Evolutionary conservation across 805 yeast genomes (phyloP).

Genomic region (Saitoella complicata): DNA sequence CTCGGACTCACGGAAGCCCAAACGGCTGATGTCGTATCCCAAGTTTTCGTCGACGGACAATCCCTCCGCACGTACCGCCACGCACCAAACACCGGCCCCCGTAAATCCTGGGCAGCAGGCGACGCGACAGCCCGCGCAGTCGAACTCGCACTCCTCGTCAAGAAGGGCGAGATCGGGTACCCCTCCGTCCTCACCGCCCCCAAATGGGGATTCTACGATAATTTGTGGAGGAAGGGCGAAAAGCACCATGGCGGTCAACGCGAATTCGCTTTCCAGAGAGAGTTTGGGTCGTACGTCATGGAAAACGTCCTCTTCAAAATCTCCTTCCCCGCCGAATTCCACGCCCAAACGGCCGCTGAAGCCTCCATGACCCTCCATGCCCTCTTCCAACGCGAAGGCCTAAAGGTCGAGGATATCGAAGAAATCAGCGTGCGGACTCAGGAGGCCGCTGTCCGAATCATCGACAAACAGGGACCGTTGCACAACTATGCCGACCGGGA

Average conservation of each 20-base stretch:
- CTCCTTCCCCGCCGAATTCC: constrained; percentile 51
- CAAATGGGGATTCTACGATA: constrained; percentile 45
- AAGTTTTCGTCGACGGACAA: constrained; percentile 47
- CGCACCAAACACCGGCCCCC: constrained; percentile 46
- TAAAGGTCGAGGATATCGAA: constrained; percentile 33
- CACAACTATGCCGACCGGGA: constrained; percentile 51
- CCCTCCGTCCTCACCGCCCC: constrained; percentile 42
- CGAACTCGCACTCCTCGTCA: constrained; percentile 35
- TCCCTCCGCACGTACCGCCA: constrained; percentile 44
- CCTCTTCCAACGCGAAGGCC: constrained; percentile 25
- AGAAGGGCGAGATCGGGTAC: constrained; percentile 38
- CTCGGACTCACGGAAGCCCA: constrained; percentile 35
- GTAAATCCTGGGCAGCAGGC: constrained; percentile 57
- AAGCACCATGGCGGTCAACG: no score
- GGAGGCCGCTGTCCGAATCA: constrained; percentile 44
- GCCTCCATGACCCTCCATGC: constrained; percentile 33
- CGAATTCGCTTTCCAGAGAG: constrained; percentile 35
- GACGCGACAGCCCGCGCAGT: constrained; percentile 47
- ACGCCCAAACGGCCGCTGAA: constrained; percentile 50
- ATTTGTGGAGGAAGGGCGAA: no score
- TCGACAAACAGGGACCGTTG: constrained; percentile 43
- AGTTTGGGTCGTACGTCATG: constrained; percentile 43
- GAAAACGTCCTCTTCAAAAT: constrained; percentile 46
- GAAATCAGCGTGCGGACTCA: constrained; percentile 38
- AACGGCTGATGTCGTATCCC: constrained; percentile 39